Conservation (phyloP, 768 basidiomycete species). For the Cystofilobasidium macerans region DNA sequence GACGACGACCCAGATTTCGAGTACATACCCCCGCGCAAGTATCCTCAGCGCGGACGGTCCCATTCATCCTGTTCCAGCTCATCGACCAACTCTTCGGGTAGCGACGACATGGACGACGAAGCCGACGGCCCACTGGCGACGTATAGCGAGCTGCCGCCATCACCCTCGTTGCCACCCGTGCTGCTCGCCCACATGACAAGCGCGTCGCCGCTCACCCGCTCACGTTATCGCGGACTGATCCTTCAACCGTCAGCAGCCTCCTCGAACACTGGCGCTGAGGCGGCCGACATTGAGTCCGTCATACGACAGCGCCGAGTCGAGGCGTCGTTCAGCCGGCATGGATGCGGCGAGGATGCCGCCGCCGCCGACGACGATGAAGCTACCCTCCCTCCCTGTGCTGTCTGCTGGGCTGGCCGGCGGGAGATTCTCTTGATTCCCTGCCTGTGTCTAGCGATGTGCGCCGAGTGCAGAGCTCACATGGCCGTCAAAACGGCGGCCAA, state of each 20-base stretch:
- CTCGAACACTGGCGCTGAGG: neutral
- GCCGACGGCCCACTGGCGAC: constrained; percentile 3
- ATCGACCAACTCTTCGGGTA: neutral
- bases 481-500: constrained; percentile 1
- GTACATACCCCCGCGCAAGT: neutral
- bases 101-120: neutral
- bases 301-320: neutral
- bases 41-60: neutral
- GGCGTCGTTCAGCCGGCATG: neutral
- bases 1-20: constrained; percentile 15
- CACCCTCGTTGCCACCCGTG: constrained; percentile 11
- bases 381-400: constrained; percentile 3
- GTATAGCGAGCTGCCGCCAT: constrained; percentile 12
- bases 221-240: neutral
- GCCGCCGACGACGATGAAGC: constrained; percentile 3
- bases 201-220: constrained; percentile 16
- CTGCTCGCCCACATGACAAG: constrained; percentile 18
- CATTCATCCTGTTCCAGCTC: constrained; percentile 1
- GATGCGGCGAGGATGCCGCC: neutral
- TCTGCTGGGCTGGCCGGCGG: constrained; percentile 9
- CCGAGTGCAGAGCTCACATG: constrained; percentile 13
- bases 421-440: constrained; percentile 9
- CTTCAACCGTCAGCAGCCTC: neutral
- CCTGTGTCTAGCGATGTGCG: constrained; percentile 9
- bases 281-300: neutral